Evolutionary conservation across 2,329 filamentous ascomycete genomes (phyloP), one percentile per base, ranked within the genome.

Genomic region (Calonectria leucothoes): DNA sequence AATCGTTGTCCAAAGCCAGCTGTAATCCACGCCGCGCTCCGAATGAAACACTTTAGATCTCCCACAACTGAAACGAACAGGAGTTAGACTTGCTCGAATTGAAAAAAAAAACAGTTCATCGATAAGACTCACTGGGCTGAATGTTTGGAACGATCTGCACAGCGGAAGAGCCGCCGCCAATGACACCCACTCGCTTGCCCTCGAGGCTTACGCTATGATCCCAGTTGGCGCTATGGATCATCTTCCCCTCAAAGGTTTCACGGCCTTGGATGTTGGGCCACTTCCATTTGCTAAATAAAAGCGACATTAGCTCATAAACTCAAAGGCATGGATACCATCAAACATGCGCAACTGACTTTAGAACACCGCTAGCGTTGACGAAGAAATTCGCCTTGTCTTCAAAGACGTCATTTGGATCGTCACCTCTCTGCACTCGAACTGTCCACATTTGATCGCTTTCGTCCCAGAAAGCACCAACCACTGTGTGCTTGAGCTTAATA

Each of bases 181-280:
- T 80, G 10, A 84, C 72, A 3, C 81, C 83, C 0, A 85, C 75
- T 8, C 49, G 72, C 64, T 83, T 83, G 8, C 73, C 79, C 4
- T 64, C 70, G 23, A 75, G 68, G 11, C 69, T 37, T 12, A 75
- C 52, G n/a, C 17, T 76, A 27, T 83, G 79, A 59, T 86, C 84
- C 85, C 85, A 87, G 31, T 81, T 81, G 11, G 84, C 81, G 12
- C 84, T 85, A 72, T 88, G 86, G 39, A 82, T 83, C n/a, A 84
- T 77, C 33, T 82, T 75, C 12, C 86, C 85, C 69, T 84, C 75
- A 79, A 85, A 87, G 5, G 74, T 59, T 48, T 75, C 68, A 6
- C 57, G 35, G n/a, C 74, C 74, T 10, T 52, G 29, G 35, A 75
- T 75, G 7, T 55, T 49, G 14, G 71, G 74, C 74, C 74, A 74